Evolutionary conservation across 2,329 filamentous ascomycete genomes (phyloP), one percentile per base, ranked within the genome.

Genomic region (Colletotrichum neosansevieriae): DNA sequence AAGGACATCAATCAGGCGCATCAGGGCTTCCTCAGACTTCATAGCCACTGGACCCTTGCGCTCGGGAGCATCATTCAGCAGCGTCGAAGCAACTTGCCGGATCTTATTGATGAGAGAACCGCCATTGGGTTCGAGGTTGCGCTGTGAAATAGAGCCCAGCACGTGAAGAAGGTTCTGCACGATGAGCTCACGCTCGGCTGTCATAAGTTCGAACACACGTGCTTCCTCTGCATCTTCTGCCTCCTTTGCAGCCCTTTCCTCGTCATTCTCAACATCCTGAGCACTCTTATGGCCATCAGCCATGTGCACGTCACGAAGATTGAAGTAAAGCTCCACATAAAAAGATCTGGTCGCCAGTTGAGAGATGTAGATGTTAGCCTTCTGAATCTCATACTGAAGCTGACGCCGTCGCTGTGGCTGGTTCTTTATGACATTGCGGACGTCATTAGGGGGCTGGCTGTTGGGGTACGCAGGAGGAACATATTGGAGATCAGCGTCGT

Each of bases 301-400:
- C 47, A 87, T 80, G 73, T 91, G 88, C 1, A 89, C 87, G 60
- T 94, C 92, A 42, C 90, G 88, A 1, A 96, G 84, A 73, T 89
- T 90, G 78, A 93, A 93, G 79, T 95, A 97, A 71, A 94, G 91
- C 77, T 97, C 93, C 0, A 97, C 93, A 64, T 95, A 89, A 76
- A 94, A 94, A 0, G 92, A 95, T 24, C 94, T 87, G 0, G 93
- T 97, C 2, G 91, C 90, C 10, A 97, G 83, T 74, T 94, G 91
- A 6, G 91, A 95, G 2, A 91, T 89, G 75, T 95, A 94, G 44
- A 97, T 92, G 77, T 97, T 97, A 6, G 93, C 92, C 76, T 97
- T 97, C 77, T 97, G 94, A 34, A 97, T 96, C 79, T 97, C 94
- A 72, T 91, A 94, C 75, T 96, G 93, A 4, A 94, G 77, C 63